These are phyloP conservation scores for Lachnellula suecica DNA, from an alignment of 2,329 filamentous ascomycete species.

Conservation along the genomic window DNA sequence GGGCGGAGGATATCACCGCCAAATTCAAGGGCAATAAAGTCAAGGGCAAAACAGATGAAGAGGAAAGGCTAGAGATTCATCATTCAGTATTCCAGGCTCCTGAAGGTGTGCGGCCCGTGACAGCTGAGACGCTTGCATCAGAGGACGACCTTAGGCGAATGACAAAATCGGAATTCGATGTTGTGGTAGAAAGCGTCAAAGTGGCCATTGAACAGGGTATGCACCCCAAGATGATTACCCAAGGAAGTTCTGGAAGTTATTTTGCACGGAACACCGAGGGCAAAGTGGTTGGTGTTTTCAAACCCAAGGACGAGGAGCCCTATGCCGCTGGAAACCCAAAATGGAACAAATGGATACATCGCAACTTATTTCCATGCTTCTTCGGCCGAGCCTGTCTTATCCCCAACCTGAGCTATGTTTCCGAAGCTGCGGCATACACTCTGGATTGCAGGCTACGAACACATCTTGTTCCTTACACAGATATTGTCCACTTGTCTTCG, in stretches of 20 bases:
- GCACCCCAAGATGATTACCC: constrained; percentile 93
- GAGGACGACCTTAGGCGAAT: constrained; percentile 62
- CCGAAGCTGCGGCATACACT: constrained; percentile 94
- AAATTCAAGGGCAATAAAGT: constrained; percentile 88
- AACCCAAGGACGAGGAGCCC: constrained; percentile 98
- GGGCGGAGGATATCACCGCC: constrained; percentile 96
- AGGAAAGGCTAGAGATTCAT: constrained; percentile 91
- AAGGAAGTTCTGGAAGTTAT: constrained; percentile 97
- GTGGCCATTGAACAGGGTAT: constrained; percentile 85
- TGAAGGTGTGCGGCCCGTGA: constrained; percentile 79
- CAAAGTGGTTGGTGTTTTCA: constrained; percentile 96
- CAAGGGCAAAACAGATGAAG: constrained; percentile 72
- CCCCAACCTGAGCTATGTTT: constrained; percentile 96
- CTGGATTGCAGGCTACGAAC: constrained; percentile 88
- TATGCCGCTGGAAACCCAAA: constrained; percentile 97
- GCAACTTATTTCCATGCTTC: constrained; percentile 95
- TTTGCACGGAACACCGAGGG: constrained; percentile 90
- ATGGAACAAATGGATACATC: constrained; percentile 99
- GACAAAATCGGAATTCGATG: constrained; percentile 80
- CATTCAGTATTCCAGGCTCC: constrained; percentile 96
- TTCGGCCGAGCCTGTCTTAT: constrained; percentile 94
- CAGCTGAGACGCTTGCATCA: constrained; percentile 69
- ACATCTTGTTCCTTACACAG: constrained; percentile 92
- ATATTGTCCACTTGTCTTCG: constrained; percentile 89
- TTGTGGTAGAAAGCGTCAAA: constrained; percentile 85